Conservation (phyloP, 306 rosid species). For the Gleditsia sinensis region DNA sequence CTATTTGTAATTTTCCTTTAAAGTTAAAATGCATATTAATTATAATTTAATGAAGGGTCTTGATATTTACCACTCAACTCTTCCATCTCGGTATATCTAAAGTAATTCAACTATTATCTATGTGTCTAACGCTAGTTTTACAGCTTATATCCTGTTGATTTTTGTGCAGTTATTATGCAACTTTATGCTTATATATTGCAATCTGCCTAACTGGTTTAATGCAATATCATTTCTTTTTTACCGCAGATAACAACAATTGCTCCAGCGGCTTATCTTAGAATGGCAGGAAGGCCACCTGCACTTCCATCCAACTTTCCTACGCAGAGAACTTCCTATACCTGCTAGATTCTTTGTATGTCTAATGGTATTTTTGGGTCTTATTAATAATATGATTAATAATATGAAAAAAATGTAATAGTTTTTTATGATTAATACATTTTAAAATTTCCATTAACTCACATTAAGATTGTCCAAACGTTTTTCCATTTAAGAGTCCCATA, state of each 20-base stretch:
- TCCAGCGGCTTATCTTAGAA: slow-evolving; percentile 77
- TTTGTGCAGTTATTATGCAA: slow-evolving; percentile 6
- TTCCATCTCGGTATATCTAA: slow-evolving; percentile 5
- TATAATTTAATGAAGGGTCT: slow-evolving; percentile 36
- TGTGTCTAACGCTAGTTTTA: slow-evolving; percentile 10
- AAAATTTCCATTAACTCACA: too few relatives aligned
- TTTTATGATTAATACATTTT: too few relatives aligned
- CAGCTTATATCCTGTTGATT: slow-evolving; percentile 9
- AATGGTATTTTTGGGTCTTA: background rate
- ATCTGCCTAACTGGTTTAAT: slow-evolving; percentile 5
- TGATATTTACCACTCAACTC: slow-evolving; percentile 39
- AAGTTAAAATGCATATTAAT: too few relatives aligned
- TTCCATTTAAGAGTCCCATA: too few relatives aligned
- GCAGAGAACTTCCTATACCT: slow-evolving; percentile 81
- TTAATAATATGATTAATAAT: background rate
- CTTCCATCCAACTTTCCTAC: too few relatives aligned
- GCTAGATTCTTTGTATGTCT: slow-evolving; percentile 85
- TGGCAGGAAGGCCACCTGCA: too few relatives aligned
- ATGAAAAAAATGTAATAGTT: too few relatives aligned
- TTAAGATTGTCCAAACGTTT: too few relatives aligned
- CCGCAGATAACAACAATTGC: slow-evolving; percentile 81
- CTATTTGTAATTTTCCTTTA: too few relatives aligned
- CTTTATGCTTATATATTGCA: slow-evolving; percentile 19
- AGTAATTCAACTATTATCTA: background rate
- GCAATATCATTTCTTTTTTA: background rate